Base-by-base conservation (phyloP, 169 alveolate species). In the Cyclospora cayetanensis region DNA sequence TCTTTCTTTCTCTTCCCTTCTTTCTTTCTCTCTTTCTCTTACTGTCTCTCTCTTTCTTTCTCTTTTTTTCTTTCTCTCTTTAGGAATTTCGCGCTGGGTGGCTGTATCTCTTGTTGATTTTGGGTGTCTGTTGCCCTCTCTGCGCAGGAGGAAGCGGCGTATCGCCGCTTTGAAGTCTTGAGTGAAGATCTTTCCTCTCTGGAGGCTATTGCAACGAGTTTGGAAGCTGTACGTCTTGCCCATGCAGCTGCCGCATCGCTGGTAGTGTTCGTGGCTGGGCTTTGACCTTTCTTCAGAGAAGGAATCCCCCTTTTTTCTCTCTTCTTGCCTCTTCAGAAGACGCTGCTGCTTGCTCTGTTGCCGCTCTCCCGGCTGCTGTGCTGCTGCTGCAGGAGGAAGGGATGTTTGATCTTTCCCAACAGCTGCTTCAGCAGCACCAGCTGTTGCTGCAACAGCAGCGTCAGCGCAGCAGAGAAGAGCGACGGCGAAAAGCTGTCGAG, bases 381-480 rank as follows among this genome's bases (percentile, higher is more conserved):
- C 50, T 68, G 80, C 80, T 1, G 5, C 80, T 12, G 11, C 66
- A 77, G 88, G 88, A 77, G 41, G 88, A 77, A 34, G 53, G 27
- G 31, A 77, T 53, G 4, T 66, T 42, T 9, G 88, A 46, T 12
- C n/a, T 77, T 43, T 22, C 43, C 25, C 43, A 25, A 9, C 68
- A 41, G 88, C 88, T 77, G 72, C 72, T 77, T 66, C 66, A 50
- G 72, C 43, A 34, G 18, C 70, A 77, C 50, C 72, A 77, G 43
- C 72, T 41, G 50, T 20, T 77, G 42, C 55, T 77, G 52, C 31
- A 41, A 11, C 88, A 77, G 46, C 68, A 77, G 72, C 52, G 53
- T 42, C 88, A 77, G 88, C 52, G 70, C 27, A 77, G 88, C 50
- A 52, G 88, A 11, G 88, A 77, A 46, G 43, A 41, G 50, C 42